phyloP scores from a whole-genome alignment of 345 rosid genomes.

The Camelina hispida region DNA sequence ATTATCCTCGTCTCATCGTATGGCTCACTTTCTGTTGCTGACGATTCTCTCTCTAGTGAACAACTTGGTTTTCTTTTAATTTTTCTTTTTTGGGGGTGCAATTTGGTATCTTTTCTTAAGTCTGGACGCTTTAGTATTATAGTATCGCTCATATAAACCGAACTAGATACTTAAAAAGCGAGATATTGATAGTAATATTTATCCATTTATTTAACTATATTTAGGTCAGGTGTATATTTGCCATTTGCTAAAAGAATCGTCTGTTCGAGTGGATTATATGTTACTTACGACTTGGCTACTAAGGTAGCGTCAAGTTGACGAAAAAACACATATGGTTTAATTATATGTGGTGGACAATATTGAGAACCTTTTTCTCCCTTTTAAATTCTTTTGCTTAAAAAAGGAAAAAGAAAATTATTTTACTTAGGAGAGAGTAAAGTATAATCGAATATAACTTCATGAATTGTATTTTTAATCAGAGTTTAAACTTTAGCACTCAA shows the following conservation, averaged over 20 bases:
- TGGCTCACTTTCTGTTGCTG: conserved; percentile 32
- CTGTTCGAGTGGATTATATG: conserved; percentile 10
- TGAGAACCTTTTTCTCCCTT: not conserved
- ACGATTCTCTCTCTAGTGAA: conserved; percentile 25
- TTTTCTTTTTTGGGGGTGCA: no score
- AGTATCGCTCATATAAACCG: not conserved
- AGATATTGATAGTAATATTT: not conserved
- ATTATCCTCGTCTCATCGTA: conserved; percentile 30
- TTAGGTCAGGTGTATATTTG: not conserved
- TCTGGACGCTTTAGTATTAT: no score
- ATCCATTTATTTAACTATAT: not conserved
- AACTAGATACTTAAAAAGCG: not conserved
- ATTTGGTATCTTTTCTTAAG: no score
- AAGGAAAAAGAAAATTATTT: not conserved
- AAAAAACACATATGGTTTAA: not conserved
- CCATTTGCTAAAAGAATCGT: conserved; percentile 9
- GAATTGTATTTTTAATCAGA: not conserved
- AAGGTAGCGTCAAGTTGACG: conserved; percentile 14
- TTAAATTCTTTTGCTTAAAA: no score
- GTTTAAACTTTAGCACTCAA: not conserved
- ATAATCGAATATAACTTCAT: conserved; percentile 6
- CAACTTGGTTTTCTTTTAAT: no score
- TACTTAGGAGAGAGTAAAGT: not conserved
- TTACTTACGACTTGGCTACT: conserved; percentile 1
- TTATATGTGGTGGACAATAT: not conserved